A percentile compares a stretch with the other conserved stretches of the same genome.
These are phyloP conservation scores for Plenodomus biglobosus DNA, from an alignment of 2,329 filamentous ascomycete genomes.

Conservation along the genomic window DNA sequence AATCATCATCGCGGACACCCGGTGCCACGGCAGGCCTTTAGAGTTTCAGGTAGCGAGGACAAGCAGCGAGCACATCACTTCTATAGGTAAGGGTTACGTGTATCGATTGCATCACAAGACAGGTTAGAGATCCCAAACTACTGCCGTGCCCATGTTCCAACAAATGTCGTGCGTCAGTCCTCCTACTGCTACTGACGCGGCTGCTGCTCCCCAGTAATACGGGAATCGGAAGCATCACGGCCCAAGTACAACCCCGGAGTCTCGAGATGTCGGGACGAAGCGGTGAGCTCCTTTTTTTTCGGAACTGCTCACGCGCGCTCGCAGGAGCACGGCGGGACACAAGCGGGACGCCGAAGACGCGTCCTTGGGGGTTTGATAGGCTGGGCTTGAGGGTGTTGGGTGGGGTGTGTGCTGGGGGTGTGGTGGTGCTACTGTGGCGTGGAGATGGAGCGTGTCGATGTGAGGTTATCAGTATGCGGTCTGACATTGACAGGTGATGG, in stretches of 20 bases:
- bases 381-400: neutral
- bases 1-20: neutral
- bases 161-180: no score
- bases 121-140: neutral
- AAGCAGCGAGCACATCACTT: neutral
- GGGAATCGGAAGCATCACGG: constrained; percentile 9
- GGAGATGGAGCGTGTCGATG: constrained; percentile 11
- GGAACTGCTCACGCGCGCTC: no score
- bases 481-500: constrained; percentile 20
- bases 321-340: no score
- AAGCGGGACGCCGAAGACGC: neutral
- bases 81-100: neutral
- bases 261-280: neutral
- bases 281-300: no score
- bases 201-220: neutral
- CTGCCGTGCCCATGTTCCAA: neutral
- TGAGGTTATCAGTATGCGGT: constrained; percentile 22
- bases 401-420: neutral
- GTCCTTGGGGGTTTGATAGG: neutral
- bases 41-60: constrained; percentile 1
- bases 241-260: constrained; percentile 9
- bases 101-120: neutral
- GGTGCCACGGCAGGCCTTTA: neutral
- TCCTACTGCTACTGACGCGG: no score
- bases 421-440: constrained; percentile 1